Base-by-base conservation (phyloP, 129 eudicot species). In the Tanacetum coccineum region DNA sequence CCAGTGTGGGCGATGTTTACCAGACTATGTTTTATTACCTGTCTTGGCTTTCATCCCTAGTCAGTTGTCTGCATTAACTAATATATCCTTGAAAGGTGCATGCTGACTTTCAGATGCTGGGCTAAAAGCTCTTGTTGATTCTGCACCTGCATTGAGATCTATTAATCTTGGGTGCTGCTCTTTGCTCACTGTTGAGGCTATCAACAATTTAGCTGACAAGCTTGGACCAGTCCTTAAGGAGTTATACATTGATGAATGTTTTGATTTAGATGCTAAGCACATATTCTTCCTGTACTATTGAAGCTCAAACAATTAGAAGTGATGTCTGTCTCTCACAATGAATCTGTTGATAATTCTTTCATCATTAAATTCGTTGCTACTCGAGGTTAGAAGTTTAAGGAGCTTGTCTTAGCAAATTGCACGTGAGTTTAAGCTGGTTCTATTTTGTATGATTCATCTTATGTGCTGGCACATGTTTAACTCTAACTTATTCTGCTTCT, bases 21-120 rank as follows among this genome's bases (percentile, higher is more conserved):
- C 95, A 11, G 99, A 89, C 76, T 86, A 81, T 68, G 70, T 71
- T 56, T 66, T 93, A 45, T 65, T 30, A 36, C 19, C 74, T 21
- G 77, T 91, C 14, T 81, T 92, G 76, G 78, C 82, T 55, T 66
- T 71, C 21, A 72, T 78, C 25, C 79, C 87, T 17, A 72, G 74
- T 67, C 47, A 77, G 21, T 73, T 92, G 20, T 80, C 89, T 47
- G 85, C 82, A n/a, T 72, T 92, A 62, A 80, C 95, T 48, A 80
- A 79, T 45, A 30, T 92, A 62, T 92, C 98, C 13, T 48, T 93
- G 80, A 88, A 81, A 80, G 96, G 91, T 68, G 98, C 96, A 49
- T 93, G 87, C 75, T 91, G 96, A n/a, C 85, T 93, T 74, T 81
- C 98, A 26, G 98, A 93, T 82, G 79, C 64, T 67, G 98, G 98